Percentiles rank a stretch among this genome's conserved stretches.
Conservation (phyloP, 108 stramenopile genomes). For the Fragilariopsis cylindrus region DNA sequence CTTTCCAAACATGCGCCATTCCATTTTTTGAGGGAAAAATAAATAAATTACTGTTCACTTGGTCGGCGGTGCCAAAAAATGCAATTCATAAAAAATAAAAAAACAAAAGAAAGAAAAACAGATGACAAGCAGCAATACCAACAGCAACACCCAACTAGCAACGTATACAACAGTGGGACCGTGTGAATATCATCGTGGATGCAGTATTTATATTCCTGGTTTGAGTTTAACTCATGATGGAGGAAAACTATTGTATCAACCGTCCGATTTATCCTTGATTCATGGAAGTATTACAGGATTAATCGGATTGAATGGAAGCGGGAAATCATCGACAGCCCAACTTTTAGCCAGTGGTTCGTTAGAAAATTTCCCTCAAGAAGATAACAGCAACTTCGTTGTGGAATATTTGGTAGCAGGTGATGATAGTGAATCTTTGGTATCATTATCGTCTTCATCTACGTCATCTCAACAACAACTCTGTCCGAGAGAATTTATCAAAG, state of each 20-base stretch:
- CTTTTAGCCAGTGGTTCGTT: conserved; percentile 30
- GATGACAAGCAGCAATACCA: too few species aligned
- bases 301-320: conserved; percentile 48
- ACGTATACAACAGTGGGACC: not conserved
- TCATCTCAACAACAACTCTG: not conserved
- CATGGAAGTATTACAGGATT: conserved; percentile 41
- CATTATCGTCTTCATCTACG: not conserved
- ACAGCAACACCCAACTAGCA: not conserved
- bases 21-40: too few species aligned
- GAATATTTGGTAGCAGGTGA: conserved; percentile 25
- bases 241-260: conserved; percentile 21
- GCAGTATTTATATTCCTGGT: not conserved
- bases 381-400: conserved; percentile 2
- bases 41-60: too few species aligned
- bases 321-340: conserved; percentile 41
- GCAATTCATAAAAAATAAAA: too few species aligned
- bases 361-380: conserved; percentile 34
- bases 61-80: too few species aligned
- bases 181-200: not conserved
- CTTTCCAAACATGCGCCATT: too few species aligned
- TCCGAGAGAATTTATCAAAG: conserved; percentile 2
- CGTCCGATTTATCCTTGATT: conserved; percentile 22
- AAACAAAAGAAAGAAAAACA: too few species aligned
- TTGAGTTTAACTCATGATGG: not conserved
- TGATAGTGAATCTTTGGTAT: not conserved